Percentiles rank a stretch among this genome's conserved stretches.
Evolutionary conservation across 1,284 basidiomycete species (phyloP).

Genomic region (Microbotryum saponariae): DNA sequence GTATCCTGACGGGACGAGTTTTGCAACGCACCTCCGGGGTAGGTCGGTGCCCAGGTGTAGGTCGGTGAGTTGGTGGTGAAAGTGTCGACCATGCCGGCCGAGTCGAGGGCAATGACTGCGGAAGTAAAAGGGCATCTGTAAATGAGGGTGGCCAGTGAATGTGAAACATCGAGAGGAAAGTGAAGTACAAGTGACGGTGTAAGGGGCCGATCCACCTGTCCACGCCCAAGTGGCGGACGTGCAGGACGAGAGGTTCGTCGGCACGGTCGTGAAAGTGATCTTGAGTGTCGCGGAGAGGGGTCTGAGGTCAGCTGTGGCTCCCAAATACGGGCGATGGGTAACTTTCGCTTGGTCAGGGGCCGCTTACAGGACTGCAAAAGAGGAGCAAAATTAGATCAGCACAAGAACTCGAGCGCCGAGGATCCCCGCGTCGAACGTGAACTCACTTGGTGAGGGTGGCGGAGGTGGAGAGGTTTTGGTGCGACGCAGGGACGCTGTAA

Average conservation of each 20-base stretch:
- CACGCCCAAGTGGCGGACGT: not conserved
- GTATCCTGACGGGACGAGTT: too few relatives aligned
- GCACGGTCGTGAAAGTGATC: not conserved
- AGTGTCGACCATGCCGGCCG: not conserved
- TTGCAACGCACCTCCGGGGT: not conserved
- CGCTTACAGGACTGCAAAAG: not conserved
- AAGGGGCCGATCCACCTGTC: constrained; percentile 1
- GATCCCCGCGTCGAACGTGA: not conserved
- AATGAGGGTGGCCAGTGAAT: not conserved
- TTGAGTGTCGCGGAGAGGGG: not conserved
- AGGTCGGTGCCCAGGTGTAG: constrained; percentile 1
- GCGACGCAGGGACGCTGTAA: not conserved
- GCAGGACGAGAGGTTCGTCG: not conserved
- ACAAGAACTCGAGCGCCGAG: too few relatives aligned
- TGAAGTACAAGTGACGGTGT: not conserved
- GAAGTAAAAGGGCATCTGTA: not conserved
- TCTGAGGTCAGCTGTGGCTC: not conserved
- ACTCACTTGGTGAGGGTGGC: not conserved
- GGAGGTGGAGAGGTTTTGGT: not conserved
- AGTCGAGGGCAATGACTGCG: not conserved
- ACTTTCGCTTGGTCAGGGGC: too few relatives aligned
- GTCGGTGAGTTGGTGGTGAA: not conserved
- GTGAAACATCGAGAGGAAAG: too few relatives aligned
- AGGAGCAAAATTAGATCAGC: not conserved
- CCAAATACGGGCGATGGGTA: not conserved